phyloP scores from a whole-genome alignment of 352 stramenopile species.

The Thalassiosira hispida region DNA sequence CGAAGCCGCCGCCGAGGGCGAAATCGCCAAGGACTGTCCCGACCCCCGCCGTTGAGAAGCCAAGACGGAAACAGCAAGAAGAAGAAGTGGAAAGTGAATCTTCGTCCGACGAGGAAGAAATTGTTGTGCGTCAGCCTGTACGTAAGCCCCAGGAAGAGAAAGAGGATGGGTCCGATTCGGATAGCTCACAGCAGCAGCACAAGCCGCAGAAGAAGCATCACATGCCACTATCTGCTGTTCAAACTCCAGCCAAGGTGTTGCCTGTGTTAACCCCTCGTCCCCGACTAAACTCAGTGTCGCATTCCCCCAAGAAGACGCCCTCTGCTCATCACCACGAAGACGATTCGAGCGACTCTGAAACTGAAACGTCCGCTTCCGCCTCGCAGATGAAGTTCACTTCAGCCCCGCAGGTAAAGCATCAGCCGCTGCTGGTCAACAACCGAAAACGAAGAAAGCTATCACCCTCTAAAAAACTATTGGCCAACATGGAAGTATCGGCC shows the following conservation, averaged over 20 bases:
- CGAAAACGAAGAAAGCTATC: conserved; percentile 13
- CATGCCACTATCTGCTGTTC: conserved; percentile 17
- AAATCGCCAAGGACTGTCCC: not conserved
- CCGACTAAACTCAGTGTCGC: conserved; percentile 32
- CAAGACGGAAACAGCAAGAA: not conserved
- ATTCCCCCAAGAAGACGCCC: conserved; percentile 7
- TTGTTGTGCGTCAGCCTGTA: not conserved
- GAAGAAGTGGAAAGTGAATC: not conserved
- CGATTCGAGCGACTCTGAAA: conserved; percentile 43
- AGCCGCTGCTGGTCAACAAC: not conserved
- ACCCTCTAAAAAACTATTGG: conserved; percentile 7
- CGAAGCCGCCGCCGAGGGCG: conserved; percentile 3
- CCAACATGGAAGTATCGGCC: not conserved
- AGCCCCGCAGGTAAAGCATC: too few species aligned
- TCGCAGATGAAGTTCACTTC: not conserved
- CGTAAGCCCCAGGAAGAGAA: not conserved
- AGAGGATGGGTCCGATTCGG: conserved; percentile 10
- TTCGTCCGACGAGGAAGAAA: not conserved
- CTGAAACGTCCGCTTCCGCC: conserved; percentile 25
- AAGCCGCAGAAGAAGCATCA: not conserved
- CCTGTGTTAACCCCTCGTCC: conserved; percentile 41
- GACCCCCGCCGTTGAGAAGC: not conserved
- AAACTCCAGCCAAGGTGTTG: not conserved
- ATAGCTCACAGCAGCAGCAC: conserved; percentile 5
- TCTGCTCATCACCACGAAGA: conserved; percentile 20